These are phyloP conservation scores for Penicillium samsonianum DNA, from an alignment of 495 filamentous ascomycete species.

Conservation along the genomic window DNA sequence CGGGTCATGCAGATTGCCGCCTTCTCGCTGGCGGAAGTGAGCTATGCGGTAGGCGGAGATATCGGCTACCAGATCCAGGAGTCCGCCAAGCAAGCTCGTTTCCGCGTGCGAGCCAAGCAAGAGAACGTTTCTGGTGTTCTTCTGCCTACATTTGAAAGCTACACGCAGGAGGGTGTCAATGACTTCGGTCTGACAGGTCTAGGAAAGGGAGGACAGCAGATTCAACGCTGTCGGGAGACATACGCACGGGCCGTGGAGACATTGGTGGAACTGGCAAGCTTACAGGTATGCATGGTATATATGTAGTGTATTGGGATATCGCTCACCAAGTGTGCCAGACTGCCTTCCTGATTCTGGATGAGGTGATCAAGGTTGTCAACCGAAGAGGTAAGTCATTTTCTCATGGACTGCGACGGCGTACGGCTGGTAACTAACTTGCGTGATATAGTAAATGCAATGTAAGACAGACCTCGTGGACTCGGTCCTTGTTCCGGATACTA, in stretches of 20 bases:
- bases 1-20: slow-evolving; percentile 99
- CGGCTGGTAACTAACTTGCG: slow-evolving; percentile 26
- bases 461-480: slow-evolving; percentile 32
- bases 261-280: slow-evolving; percentile 90
- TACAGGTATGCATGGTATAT: slow-evolving; percentile 59
- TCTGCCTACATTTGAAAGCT: slow-evolving; percentile 88
- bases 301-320: background rate
- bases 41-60: slow-evolving; percentile 93
- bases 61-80: slow-evolving; percentile 98
- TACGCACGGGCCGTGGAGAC: slow-evolving; percentile 98
- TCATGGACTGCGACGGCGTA: background rate
- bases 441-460: slow-evolving; percentile 86
- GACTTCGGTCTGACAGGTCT: slow-evolving; percentile 96
- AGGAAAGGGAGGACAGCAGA: slow-evolving; percentile 96
- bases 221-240: slow-evolving; percentile 91
- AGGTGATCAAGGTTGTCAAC: slow-evolving; percentile 99
- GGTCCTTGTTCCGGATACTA: slow-evolving; percentile 12
- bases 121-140: slow-evolving; percentile 98
- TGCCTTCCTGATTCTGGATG: slow-evolving; percentile 95
- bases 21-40: slow-evolving; percentile 96
- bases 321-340: slow-evolving; percentile 54
- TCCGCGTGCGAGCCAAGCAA: slow-evolving; percentile 89
- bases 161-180: slow-evolving; percentile 78
- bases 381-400: slow-evolving; percentile 67
- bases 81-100: slow-evolving; percentile 86